phyloP scores from a whole-genome alignment of 108 stramenopile species.

The Poteriospumella lacustris region DNA sequence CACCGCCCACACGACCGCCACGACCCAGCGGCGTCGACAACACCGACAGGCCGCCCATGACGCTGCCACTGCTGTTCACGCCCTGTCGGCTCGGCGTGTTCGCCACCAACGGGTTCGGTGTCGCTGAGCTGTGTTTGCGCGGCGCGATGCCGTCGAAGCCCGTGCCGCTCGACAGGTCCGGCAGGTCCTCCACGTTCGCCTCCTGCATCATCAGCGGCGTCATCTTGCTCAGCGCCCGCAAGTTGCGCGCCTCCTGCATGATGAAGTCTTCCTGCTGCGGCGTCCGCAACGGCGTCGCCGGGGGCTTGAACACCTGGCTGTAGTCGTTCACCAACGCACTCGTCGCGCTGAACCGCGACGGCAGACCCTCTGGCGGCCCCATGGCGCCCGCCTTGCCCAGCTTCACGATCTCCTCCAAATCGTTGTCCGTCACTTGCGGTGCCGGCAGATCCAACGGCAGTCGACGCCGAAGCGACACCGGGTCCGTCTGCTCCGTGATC shows the following conservation, averaged over 20 bases:
- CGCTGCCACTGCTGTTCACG: too few species aligned
- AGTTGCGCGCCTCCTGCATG: slow-evolving; percentile 74
- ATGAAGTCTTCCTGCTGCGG: slow-evolving; percentile 53
- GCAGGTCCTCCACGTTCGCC: too few species aligned
- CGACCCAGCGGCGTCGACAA: not conserved
- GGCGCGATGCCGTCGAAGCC: slow-evolving; percentile 64
- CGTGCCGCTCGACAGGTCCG: slow-evolving; percentile 54
- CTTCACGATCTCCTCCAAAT: slow-evolving; percentile 72
- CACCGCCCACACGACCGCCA: too few species aligned
- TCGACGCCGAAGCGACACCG: slow-evolving; percentile 51
- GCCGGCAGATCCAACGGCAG: slow-evolving; percentile 62
- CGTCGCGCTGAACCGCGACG: slow-evolving; percentile 26
- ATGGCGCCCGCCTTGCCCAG: slow-evolving; percentile 35
- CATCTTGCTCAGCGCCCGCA: slow-evolving; percentile 65
- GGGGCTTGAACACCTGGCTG: slow-evolving; percentile 21
- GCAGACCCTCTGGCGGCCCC: slow-evolving; percentile 19
- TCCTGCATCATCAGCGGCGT: slow-evolving; percentile 81
- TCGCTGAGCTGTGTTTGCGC: not conserved
- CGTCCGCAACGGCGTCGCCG: slow-evolving; percentile 61
- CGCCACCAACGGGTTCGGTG: slow-evolving; percentile 21
- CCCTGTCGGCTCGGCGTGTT: slow-evolving; percentile 30
- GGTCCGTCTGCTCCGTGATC: slow-evolving; percentile 74
- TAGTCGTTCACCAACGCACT: slow-evolving; percentile 41
- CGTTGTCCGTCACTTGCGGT: slow-evolving; percentile 76
- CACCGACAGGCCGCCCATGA: too few species aligned